phyloP scores from a whole-genome alignment of 1,139 yeast genomes.

The Sugiyamaella sp. region DNA sequence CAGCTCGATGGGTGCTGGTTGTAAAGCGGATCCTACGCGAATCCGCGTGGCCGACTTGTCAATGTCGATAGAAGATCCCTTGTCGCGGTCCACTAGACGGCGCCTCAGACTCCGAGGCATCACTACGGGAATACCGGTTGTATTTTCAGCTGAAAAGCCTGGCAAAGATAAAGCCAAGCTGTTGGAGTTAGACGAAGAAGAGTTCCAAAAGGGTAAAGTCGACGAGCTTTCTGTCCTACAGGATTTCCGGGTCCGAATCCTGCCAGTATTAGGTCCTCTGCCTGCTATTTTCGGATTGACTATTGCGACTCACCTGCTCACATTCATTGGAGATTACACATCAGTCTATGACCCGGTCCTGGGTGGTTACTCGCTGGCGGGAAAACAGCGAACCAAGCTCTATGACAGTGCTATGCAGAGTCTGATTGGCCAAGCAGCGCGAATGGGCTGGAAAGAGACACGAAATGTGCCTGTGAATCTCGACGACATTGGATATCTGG shows the following conservation, averaged over 20 bases:
- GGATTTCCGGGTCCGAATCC: conserved; percentile 88
- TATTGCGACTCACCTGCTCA: conserved; percentile 79
- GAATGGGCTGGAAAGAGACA: conserved; percentile 55
- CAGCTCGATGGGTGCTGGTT: conserved; percentile 96
- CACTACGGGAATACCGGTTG: conserved; percentile 75
- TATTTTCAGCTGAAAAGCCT: conserved; percentile 93
- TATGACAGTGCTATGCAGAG: conserved; percentile 83
- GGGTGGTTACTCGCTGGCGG: conserved; percentile 61
- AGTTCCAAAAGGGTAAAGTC: conserved; percentile 77
- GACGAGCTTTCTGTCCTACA: conserved; percentile 84
- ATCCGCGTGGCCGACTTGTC: conserved; percentile 78
- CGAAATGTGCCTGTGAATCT: conserved; percentile 70
- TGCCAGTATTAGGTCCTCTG: conserved; percentile 94
- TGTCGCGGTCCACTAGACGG: conserved; percentile 85
- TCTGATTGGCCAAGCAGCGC: conserved; percentile 81
- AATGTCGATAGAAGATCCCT: conserved; percentile 85
- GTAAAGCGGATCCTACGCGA: conserved; percentile 84
- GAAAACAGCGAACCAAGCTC: conserved; percentile 82
- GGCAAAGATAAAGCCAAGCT: conserved; percentile 90
- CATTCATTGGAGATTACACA: conserved; percentile 74
- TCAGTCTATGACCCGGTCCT: conserved; percentile 66
- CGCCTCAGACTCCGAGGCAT: conserved; percentile 81
- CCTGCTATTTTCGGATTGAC: conserved; percentile 96
- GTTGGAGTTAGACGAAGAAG: conserved; percentile 80
- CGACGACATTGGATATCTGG: conserved; percentile 76